Base-by-base conservation (phyloP, 2,329 filamentous ascomycete species). In the Alternaria consortialis region DNA sequence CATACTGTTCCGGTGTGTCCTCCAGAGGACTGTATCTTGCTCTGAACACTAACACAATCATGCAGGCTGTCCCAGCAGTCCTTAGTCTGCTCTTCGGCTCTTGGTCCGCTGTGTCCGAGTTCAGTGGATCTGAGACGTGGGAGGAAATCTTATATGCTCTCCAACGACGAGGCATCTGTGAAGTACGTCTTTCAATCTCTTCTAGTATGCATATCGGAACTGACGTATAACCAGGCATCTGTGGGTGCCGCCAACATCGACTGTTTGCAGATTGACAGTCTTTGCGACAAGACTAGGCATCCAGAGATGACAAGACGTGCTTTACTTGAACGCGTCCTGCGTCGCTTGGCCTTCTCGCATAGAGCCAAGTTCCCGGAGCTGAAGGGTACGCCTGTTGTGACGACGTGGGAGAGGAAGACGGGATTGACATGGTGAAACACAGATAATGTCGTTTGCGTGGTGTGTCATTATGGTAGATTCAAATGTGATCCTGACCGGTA, bases 341-440 rank as follows among this genome's bases (percentile, higher is more conserved):
- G 69, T 12, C 32, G 34, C 6, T 7, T 68, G 13, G 66, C 58
- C 1, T 65, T 71, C 27, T 37, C 7, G 2, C 44, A 70, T n/a
- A 60, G 39, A 17, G 47, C 60, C 0, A 65, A 54, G 8, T 72
- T 74, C n/a, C 47, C 58, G 1, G 70, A 69, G 5, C 43, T 74
- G 5, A 65, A 57, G 13, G 25, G 25, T 6, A 59, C 65, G 1
- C 11, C 25, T 5, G 44, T 73, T 5, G 67, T 71, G 2, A 65
- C 42, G 31, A 40, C 15, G 0, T 74, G 70, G 70, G 65, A 72
- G 42, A n/a, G 29, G 7, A 53, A 55, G 39, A 71, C 69, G 5
- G 66, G 69, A 1, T 55, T 61, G 11, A 44, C 17, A 12, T 72
- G 70, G 67, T 63, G 39, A 50, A 4, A n/a, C 13, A 17, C 31